Conservation (phyloP, 345 rosid genomes). For the Atalantia buxifolia region DNA sequence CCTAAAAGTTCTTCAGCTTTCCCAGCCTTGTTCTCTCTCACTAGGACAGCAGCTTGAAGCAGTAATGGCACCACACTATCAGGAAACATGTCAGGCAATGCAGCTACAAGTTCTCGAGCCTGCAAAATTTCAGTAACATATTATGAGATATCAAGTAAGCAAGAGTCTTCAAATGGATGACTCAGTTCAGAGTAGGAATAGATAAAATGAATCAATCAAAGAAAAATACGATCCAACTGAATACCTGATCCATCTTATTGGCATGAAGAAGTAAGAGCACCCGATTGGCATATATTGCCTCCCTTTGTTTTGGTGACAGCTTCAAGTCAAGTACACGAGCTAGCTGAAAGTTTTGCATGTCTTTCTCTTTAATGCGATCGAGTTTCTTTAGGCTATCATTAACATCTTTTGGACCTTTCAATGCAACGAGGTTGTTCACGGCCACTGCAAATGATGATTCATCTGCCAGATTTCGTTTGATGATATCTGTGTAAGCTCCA, state of each 20-base stretch:
- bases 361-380: slow-evolving; percentile 76
- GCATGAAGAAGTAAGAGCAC: slow-evolving; percentile 89
- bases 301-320: slow-evolving; percentile 73
- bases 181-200: not conserved
- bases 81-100: slow-evolving; percentile 57
- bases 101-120: slow-evolving; percentile 86
- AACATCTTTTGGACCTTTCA: slow-evolving; percentile 79
- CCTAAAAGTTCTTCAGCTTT: slow-evolving; percentile 83
- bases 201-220: not conserved
- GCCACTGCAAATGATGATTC: slow-evolving; percentile 88
- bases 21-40: slow-evolving; percentile 82
- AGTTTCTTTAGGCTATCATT: slow-evolving; percentile 83
- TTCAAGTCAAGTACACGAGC: slow-evolving; percentile 58
- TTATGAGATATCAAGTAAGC: not conserved
- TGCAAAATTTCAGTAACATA: slow-evolving; percentile 28
- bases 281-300: slow-evolving; percentile 76
- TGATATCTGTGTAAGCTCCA: slow-evolving; percentile 56
- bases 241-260: slow-evolving; percentile 93
- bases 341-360: slow-evolving; percentile 59
- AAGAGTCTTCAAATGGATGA: not conserved
- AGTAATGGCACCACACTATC: slow-evolving; percentile 59
- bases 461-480: slow-evolving; percentile 67
- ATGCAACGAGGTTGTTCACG: slow-evolving; percentile 68
- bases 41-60: slow-evolving; percentile 87
- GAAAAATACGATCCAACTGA: slow-evolving; percentile 4